Evolutionary conservation across 495 filamentous ascomycete species (phyloP).

Genomic region (Aspergillus sparsus): DNA sequence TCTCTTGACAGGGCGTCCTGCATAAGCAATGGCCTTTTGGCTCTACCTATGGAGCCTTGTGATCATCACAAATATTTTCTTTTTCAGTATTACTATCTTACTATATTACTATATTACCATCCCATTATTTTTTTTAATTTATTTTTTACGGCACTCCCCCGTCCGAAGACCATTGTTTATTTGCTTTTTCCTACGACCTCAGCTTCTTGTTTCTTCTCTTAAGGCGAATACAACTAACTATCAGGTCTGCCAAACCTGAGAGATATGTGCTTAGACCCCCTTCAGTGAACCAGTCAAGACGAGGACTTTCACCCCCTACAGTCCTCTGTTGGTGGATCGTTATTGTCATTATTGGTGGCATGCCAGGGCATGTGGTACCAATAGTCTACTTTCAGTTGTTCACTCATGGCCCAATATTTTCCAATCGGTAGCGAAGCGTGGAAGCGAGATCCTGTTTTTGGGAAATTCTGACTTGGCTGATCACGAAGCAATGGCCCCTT

Average conservation of each 20-base stretch:
- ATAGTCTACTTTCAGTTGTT: conserved; percentile 1
- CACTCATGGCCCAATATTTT: not conserved
- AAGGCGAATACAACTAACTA: not conserved
- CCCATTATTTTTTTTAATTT: not conserved
- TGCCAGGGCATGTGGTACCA: not conserved
- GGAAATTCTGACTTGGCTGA: not conserved
- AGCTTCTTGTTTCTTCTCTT: not conserved
- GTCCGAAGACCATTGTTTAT: not conserved
- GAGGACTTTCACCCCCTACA: not conserved
- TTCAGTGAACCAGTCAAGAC: not conserved
- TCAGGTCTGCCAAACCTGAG: not conserved
- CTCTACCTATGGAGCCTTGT: conserved; percentile 20
- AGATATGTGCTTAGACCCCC: not conserved
- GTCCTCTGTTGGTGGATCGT: not conserved
- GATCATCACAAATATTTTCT: conserved; percentile 11
- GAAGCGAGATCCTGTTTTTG: not conserved
- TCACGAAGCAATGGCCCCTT: not conserved
- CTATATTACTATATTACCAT: not conserved
- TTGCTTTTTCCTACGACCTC: conserved; percentile 1
- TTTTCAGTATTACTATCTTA: not conserved
- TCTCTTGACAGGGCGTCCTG: conserved; percentile 16
- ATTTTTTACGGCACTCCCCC: no score
- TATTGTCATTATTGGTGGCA: not conserved
- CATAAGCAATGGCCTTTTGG: conserved; percentile 20
- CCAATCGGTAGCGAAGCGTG: not conserved